These are phyloP conservation scores for Tolypocladium guangdongense DNA, from an alignment of 2,329 filamentous ascomycete species.

Conservation along the genomic window DNA sequence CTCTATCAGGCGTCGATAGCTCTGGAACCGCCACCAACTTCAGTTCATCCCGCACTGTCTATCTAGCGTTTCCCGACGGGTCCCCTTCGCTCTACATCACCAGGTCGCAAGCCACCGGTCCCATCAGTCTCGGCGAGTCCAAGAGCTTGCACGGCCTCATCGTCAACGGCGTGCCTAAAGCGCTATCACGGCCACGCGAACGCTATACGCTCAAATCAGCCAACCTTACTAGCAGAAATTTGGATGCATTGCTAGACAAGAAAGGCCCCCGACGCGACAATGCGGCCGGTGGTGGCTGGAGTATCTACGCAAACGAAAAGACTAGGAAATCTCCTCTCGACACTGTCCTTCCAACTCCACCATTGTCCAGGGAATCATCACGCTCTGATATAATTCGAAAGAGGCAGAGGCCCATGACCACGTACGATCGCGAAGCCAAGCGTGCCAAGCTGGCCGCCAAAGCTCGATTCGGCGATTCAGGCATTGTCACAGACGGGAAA, in stretches of 20 bases:
- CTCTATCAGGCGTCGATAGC: constrained; percentile 22
- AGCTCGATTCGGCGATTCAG: constrained; percentile 59
- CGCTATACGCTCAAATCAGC: constrained; percentile 61
- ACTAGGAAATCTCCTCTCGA: constrained; percentile 44
- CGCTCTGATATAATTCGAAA: constrained; percentile 17
- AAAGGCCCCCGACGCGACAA: constrained; percentile 61
- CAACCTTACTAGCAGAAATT: constrained; percentile 57
- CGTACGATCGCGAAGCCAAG: constrained; percentile 34
- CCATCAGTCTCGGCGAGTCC: constrained; percentile 36
- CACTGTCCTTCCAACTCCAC: constrained; percentile 34
- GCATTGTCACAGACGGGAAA: constrained; percentile 41
- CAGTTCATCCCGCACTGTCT: constrained; percentile 62
- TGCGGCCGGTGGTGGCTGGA: constrained; percentile 66
- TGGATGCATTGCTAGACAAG: constrained; percentile 57
- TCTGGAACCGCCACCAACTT: constrained; percentile 31
- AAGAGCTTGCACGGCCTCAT: constrained; percentile 60
- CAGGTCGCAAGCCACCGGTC: constrained; percentile 33
- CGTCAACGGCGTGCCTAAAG: constrained; percentile 70
- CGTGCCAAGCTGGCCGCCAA: constrained; percentile 50
- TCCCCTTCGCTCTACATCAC: constrained; percentile 64
- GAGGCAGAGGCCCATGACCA: constrained; percentile 12
- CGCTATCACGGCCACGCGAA: constrained; percentile 62
- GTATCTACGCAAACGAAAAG: constrained; percentile 60
- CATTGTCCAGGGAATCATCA: constrained; percentile 25
- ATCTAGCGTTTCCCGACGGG: constrained; percentile 72